phyloP scores from a whole-genome alignment of 352 stramenopile species.

The Thraustochytrium sp. region DNA sequence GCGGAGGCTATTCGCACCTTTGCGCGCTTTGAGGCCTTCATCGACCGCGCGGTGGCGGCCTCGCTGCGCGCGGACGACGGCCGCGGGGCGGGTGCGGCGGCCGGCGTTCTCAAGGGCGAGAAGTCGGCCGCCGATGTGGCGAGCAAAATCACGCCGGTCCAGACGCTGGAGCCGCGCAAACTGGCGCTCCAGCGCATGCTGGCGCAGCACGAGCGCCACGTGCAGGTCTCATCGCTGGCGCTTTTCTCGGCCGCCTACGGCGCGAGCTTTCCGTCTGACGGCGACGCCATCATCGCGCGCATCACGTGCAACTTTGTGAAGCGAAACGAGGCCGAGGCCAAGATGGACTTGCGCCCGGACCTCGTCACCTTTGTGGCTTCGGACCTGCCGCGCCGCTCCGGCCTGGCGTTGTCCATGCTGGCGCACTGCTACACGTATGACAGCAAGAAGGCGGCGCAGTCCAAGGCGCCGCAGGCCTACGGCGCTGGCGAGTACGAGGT shows the following conservation, averaged over 20 bases:
- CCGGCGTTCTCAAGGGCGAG: neutral
- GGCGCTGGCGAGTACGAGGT: constrained; percentile 15
- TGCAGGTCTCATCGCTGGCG: neutral
- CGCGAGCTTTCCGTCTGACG: neutral
- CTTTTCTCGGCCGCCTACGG: neutral
- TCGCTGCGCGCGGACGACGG: neutral
- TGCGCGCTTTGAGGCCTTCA: constrained; percentile 13
- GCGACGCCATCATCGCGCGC: constrained; percentile 15
- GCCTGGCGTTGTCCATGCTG: neutral
- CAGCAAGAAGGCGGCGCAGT: no score
- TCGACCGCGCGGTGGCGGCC: neutral
- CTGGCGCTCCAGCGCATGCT: constrained; percentile 14
- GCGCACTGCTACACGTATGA: constrained; percentile 2
- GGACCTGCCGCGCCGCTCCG: constrained; percentile 2
- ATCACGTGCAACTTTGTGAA: constrained; percentile 18
- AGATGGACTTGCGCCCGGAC: constrained; percentile 14
- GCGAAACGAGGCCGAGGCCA: constrained; percentile 6
- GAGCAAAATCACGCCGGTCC: neutral
- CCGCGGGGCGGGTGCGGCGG: neutral
- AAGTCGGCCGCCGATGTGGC: neutral
- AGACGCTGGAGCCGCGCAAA: neutral
- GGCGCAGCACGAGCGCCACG: neutral
- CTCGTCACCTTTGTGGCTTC: constrained; percentile 2
- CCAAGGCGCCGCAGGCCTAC: no score
- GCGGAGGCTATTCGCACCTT: constrained; percentile 14